phyloP scores from a whole-genome alignment of 106 monocot genomes.

The Dioscorea dumetorum region DNA sequence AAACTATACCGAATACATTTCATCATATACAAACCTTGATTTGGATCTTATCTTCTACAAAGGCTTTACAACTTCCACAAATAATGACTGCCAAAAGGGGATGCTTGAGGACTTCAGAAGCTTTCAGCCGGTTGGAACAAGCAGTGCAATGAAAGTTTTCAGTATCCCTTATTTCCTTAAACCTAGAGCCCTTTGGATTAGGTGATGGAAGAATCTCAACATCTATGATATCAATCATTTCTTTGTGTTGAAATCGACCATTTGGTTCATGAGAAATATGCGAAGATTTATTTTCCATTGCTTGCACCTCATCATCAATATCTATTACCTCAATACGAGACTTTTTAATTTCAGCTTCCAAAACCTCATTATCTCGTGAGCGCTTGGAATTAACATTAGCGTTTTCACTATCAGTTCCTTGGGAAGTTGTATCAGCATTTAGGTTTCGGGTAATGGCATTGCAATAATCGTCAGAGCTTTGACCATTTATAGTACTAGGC shows the following conservation, averaged over 20 bases:
- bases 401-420: neutral
- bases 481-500: conserved; percentile 15
- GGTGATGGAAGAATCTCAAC: conserved; percentile 55
- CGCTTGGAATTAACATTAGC: conserved; percentile 21
- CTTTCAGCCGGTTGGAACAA: conserved; percentile 42
- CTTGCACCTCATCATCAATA: conserved; percentile 61
- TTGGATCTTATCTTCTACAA: conserved; percentile 48
- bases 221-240: conserved; percentile 62
- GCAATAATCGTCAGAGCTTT: no score
- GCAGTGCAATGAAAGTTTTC: conserved; percentile 57
- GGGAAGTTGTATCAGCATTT: no score
- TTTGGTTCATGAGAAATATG: conserved; percentile 4
- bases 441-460: no score
- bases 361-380: conserved; percentile 28
- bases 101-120: conserved; percentile 56
- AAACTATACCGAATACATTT: neutral
- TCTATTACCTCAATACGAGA: conserved; percentile 43
- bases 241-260: conserved; percentile 18
- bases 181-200: conserved; percentile 1
- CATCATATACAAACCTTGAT: conserved; percentile 36
- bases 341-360: conserved; percentile 32
- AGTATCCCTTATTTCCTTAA: neutral
- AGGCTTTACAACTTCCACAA: conserved; percentile 56
- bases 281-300: conserved; percentile 7
- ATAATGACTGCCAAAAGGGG: conserved; percentile 72